Conservation (phyloP, 1,284 basidiomycete species). For the Taiwanofungus camphoratus region DNA sequence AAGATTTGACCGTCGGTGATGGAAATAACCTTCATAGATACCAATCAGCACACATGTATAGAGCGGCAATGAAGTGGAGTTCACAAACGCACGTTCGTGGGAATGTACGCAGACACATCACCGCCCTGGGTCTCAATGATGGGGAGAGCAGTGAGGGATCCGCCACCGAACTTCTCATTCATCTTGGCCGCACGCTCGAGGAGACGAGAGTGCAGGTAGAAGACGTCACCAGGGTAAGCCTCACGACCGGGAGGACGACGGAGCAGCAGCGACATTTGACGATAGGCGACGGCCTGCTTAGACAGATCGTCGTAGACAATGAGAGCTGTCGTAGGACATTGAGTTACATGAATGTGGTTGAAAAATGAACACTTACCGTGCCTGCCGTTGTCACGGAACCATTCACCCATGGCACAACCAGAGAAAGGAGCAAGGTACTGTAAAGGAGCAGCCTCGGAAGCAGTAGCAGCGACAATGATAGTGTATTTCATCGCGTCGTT, state of each 20-base stretch:
- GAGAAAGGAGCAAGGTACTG: conserved; percentile 99
- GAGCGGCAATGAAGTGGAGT: background rate
- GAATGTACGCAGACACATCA: conserved; percentile 99
- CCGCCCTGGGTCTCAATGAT: conserved; percentile 99
- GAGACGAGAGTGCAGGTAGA: conserved; percentile 99
- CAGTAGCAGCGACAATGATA: conserved; percentile 98
- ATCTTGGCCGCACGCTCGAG: conserved; percentile 99
- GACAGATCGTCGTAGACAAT: conserved; percentile 99
- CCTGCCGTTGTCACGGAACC: conserved; percentile 99
- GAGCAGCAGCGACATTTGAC: conserved; percentile 99
- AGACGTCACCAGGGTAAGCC: conserved; percentile 99
- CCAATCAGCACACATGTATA: background rate
- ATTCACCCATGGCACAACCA: conserved; percentile 99
- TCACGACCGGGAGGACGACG: conserved; percentile 99
- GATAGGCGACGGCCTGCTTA: conserved; percentile 99
- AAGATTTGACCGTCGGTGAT: conserved; percentile 99
- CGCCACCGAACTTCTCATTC: conserved; percentile 97
- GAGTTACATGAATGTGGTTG: background rate
- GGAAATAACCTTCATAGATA: conserved; percentile 73
- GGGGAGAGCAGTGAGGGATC: conserved; percentile 96
- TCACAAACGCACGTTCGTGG: conserved; percentile 60
- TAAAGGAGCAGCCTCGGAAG: conserved; percentile 96
- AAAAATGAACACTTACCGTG: conserved; percentile 49
- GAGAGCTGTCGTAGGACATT: conserved; percentile 50
- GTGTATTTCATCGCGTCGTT: conserved; percentile 99